These are phyloP conservation scores for Wickerhamiella infanticola DNA, from an alignment of 1,139 yeast species.

Conservation along the genomic window DNA sequence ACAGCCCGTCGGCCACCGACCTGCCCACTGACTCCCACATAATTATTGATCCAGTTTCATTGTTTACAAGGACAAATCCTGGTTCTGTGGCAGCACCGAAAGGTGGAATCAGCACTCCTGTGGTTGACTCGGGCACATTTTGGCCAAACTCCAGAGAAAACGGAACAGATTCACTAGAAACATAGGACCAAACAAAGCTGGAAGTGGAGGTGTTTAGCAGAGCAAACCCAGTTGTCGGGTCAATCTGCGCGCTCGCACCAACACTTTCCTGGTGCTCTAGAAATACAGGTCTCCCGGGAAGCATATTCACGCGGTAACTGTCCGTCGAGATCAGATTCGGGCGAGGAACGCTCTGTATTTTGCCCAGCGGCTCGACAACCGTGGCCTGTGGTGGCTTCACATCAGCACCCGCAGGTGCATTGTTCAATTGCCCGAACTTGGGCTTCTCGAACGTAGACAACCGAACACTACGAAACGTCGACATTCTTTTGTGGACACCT, in stretches of 20 bases:
- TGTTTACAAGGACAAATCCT: conserved; percentile 47
- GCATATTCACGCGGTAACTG: neutral
- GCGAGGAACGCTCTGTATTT: neutral
- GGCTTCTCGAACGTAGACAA: conserved; percentile 2
- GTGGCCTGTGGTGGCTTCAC: too few species aligned
- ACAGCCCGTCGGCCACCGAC: conserved; percentile 50
- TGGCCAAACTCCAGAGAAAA: conserved; percentile 33
- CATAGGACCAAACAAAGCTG: conserved; percentile 57
- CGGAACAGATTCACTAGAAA: conserved; percentile 44
- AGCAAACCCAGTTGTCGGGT: conserved; percentile 15
- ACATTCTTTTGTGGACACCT: neutral
- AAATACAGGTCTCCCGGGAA: neutral
- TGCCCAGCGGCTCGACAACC: too few species aligned
- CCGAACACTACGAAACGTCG: conserved; percentile 1
- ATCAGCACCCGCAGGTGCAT: neutral
- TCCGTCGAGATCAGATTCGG: neutral
- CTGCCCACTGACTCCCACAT: conserved; percentile 56
- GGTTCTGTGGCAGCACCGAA: conserved; percentile 49
- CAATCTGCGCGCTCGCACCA: conserved; percentile 38
- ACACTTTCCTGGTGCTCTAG: conserved; percentile 29
- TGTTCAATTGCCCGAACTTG: neutral
- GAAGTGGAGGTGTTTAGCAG: conserved; percentile 26
- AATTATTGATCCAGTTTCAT: conserved; percentile 38
- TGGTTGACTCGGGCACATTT: conserved; percentile 25
- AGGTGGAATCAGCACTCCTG: conserved; percentile 55